Evolutionary conservation across 2,329 filamentous ascomycete genomes (phyloP).

Genomic region (Monosporascus sp.): DNA sequence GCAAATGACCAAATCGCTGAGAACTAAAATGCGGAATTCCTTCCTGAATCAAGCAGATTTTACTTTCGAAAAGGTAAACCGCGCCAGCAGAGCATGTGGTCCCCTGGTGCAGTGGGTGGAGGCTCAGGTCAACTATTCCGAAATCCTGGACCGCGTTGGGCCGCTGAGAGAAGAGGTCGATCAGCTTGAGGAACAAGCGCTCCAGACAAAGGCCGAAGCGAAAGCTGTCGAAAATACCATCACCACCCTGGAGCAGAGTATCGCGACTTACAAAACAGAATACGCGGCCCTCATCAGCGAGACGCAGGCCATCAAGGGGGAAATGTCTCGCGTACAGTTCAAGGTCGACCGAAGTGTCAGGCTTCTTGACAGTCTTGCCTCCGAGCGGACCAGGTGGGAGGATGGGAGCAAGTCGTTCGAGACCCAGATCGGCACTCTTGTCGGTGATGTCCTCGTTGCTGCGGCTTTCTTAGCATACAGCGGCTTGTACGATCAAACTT

Average conservation of each 20-base stretch:
- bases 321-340: constrained; percentile 94
- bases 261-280: constrained; percentile 91
- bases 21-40: constrained; percentile 86
- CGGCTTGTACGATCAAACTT: constrained; percentile 95
- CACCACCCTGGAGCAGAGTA: constrained; percentile 77
- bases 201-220: constrained; percentile 90
- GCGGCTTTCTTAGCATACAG: constrained; percentile 95
- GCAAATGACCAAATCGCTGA: constrained; percentile 81
- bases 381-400: constrained; percentile 90
- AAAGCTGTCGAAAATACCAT: constrained; percentile 89
- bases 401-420: constrained; percentile 97
- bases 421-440: constrained; percentile 92
- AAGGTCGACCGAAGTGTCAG: constrained; percentile 97
- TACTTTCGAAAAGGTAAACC: constrained; percentile 92
- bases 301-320: constrained; percentile 92
- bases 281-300: constrained; percentile 95
- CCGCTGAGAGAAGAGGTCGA: constrained; percentile 87
- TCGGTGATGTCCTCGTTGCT: constrained; percentile 93
- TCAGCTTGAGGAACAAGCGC: constrained; percentile 78
- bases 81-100: constrained; percentile 93
- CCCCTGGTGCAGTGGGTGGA: constrained; percentile 95
- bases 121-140: constrained; percentile 96
- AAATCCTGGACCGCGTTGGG: constrained; percentile 89
- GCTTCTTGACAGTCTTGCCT: constrained; percentile 89
- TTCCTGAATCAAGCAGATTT: constrained; percentile 92